phyloP scores from a whole-genome alignment of 2,329 filamentous ascomycete species.

The Scedosporium boydii region DNA sequence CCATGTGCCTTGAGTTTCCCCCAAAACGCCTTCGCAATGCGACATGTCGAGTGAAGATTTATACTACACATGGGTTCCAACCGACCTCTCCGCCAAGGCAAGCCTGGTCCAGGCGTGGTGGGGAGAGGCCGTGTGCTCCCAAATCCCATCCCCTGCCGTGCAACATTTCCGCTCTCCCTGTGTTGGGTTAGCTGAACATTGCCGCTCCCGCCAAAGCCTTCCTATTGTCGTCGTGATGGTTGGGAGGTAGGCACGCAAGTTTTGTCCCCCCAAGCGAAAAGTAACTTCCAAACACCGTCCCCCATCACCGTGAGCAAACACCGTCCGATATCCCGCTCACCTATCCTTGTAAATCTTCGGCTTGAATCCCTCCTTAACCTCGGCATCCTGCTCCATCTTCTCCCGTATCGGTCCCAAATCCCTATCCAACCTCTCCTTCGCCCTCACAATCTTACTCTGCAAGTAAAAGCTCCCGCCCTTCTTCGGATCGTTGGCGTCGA shows the following conservation, averaged over 20 bases:
- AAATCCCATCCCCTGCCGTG: neutral
- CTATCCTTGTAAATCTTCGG: conserved; percentile 90
- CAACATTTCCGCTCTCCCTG: neutral
- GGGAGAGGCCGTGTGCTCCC: neutral
- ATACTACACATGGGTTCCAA: conserved; percentile 4
- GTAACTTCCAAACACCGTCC: neutral
- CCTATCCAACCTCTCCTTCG: conserved; percentile 83
- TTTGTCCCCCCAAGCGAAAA: no score
- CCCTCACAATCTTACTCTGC: conserved; percentile 90
- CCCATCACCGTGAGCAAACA: neutral
- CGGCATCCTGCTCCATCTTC: conserved; percentile 63
- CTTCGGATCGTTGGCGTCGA: conserved; percentile 87
- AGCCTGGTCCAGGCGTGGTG: neutral
- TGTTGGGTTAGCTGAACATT: no score
- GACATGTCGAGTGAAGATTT: conserved; percentile 7
- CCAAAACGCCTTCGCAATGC: conserved; percentile 7
- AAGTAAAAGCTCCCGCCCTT: conserved; percentile 97
- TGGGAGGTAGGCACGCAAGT: no score
- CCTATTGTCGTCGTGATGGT: no score
- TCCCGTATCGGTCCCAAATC: conserved; percentile 68
- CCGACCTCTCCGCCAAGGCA: neutral
- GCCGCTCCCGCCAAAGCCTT: no score
- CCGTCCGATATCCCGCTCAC: conserved; percentile 21
- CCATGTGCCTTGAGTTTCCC: neutral
- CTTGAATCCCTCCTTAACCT: conserved; percentile 79